Conservation (phyloP, 225 moss, liverwort and hornwort species). For the Straminergon stramineum region DNA sequence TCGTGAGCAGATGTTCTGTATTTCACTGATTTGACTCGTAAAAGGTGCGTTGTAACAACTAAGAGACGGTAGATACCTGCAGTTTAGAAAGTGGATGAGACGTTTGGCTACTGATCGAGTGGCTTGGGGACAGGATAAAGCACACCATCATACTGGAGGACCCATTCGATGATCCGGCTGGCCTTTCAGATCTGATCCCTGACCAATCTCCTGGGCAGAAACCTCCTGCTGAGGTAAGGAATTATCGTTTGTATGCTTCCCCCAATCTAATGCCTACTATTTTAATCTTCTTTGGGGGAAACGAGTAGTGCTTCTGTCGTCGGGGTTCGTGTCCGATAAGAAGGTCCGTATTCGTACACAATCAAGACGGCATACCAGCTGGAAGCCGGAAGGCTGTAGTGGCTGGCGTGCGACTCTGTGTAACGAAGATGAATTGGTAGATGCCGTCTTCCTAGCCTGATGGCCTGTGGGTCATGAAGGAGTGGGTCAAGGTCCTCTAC, state of each 20-base stretch:
- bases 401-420: background rate
- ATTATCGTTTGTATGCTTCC: background rate
- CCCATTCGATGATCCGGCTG: conserved; percentile 88
- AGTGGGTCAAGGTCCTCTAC: background rate
- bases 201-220: conserved; percentile 77
- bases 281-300: background rate
- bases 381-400: background rate
- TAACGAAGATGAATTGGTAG: background rate
- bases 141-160: conserved; percentile 69
- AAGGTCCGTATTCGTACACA: background rate
- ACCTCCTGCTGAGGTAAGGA: conserved; percentile 62
- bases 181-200: conserved; percentile 71
- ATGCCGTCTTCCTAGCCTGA: background rate
- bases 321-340: background rate
- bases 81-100: background rate
- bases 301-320: background rate
- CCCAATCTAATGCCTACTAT: background rate
- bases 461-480: background rate
- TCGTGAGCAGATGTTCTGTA: background rate
- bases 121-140: conserved; percentile 61
- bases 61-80: background rate
- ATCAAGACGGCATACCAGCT: background rate
- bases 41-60: background rate
- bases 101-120: background rate
- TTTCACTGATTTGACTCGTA: background rate